These are phyloP conservation scores for Kalaharituber pfeilii DNA, from an alignment of 2,329 filamentous ascomycete genomes.

Conservation along the genomic window DNA sequence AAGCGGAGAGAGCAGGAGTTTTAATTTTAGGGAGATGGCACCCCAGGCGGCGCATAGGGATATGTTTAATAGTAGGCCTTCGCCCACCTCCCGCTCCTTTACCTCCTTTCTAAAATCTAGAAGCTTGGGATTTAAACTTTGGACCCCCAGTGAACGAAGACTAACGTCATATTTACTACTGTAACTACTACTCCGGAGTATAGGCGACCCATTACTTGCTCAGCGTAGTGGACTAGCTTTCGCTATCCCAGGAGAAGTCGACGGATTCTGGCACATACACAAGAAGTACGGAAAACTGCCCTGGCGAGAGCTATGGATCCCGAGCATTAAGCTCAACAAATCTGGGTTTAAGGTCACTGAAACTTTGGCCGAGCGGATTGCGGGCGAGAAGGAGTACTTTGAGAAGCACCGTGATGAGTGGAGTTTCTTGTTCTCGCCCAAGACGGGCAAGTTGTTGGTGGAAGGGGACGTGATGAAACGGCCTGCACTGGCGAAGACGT, in stretches of 20 bases:
- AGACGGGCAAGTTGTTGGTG: constrained; percentile 12
- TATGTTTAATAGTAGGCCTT: constrained; percentile 17
- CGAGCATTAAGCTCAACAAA: constrained; percentile 17
- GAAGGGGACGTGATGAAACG: constrained; percentile 19
- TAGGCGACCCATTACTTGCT: constrained; percentile 16
- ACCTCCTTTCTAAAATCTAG: background rate
- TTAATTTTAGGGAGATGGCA: constrained; percentile 22
- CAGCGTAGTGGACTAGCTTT: constrained; percentile 19
- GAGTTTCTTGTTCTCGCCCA: constrained; percentile 18
- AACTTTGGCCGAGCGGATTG: constrained; percentile 12
- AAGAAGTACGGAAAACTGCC: constrained; percentile 17
- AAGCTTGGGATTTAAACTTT: no score
- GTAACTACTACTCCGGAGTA: no score
- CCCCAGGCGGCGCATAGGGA: constrained; percentile 16
- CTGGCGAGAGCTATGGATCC: constrained; percentile 21
- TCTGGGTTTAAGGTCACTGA: constrained; percentile 16
- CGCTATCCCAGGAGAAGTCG: constrained; percentile 20
- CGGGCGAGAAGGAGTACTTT: constrained; percentile 13
- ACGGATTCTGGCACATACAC: constrained; percentile 19
- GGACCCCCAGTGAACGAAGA: no score
- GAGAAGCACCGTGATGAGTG: constrained; percentile 13
- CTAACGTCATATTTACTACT: constrained; percentile 1
- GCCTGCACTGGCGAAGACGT: constrained; percentile 15
- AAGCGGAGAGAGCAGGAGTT: constrained; percentile 16
- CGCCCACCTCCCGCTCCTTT: background rate